A percentile compares a stretch with the other conserved stretches of the same genome.
Conservation (phyloP, 306 rosid genomes). For the Glycine tomentella region DNA sequence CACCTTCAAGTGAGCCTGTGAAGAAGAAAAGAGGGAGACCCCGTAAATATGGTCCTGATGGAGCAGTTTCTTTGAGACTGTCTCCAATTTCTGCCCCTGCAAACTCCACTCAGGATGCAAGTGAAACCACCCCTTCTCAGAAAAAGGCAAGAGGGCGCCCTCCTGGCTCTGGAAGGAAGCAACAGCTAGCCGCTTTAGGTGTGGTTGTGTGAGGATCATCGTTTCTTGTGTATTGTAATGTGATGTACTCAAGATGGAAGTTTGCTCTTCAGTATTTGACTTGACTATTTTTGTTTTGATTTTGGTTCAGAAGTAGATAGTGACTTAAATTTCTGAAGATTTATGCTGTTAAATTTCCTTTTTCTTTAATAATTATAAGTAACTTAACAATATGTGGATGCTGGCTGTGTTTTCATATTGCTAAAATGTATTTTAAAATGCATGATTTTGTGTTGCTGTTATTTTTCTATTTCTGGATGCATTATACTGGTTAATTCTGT, state of each 20-base stretch:
- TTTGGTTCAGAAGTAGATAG: conserved; percentile 1
- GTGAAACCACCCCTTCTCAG: conserved; percentile 53
- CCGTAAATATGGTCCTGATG: conserved; percentile 90
- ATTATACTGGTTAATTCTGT: neutral
- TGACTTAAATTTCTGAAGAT: neutral
- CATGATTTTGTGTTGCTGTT: neutral
- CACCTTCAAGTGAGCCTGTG: conserved; percentile 71
- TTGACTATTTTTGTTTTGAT: neutral
- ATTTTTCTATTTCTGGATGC: conserved; percentile 11
- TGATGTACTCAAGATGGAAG: neutral
- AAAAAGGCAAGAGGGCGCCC: conserved; percentile 82
- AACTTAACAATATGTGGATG: neutral
- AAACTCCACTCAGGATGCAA: conserved; percentile 57
- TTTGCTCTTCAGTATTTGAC: neutral
- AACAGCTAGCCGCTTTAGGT: conserved; percentile 87
- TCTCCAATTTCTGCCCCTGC: conserved; percentile 75
- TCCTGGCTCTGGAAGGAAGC: conserved; percentile 93
- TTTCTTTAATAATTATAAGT: conserved; percentile 10
- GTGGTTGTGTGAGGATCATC: conserved; percentile 33
- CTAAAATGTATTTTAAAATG: neutral
- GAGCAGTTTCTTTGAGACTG: conserved; percentile 73
- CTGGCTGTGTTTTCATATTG: neutral
- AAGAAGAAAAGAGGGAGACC: conserved; percentile 98
- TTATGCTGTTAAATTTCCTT: conserved; percentile 20
- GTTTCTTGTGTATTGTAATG: conserved; percentile 19